phyloP scores from a whole-genome alignment of 108 stramenopile species.

The Aurantiochytrium sp. region DNA sequence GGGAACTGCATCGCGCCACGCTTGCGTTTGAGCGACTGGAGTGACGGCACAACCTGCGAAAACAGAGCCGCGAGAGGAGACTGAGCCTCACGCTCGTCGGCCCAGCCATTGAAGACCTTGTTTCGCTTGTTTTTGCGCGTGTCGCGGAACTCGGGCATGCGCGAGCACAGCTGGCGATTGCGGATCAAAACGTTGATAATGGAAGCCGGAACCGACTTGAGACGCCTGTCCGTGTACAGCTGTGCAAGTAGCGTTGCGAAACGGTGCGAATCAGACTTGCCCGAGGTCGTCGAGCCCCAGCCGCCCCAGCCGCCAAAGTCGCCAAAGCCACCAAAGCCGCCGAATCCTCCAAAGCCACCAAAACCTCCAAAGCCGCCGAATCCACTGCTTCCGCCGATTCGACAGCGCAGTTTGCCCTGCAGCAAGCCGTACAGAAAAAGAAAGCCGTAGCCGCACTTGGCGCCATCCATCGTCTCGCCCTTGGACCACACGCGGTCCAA shows the following conservation, averaged over 20 bases:
- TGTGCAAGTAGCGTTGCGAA: slow-evolving; percentile 23
- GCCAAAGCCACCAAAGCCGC: neutral
- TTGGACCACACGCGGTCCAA: slow-evolving; percentile 18
- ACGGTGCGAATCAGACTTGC: slow-evolving; percentile 26
- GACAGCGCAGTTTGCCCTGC: slow-evolving; percentile 12
- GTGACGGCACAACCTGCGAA: neutral
- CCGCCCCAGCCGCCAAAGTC: neutral
- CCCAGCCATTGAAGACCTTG: slow-evolving; percentile 26
- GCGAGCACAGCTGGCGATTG: slow-evolving; percentile 24
- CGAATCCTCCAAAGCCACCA: neutral
- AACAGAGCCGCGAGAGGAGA: slow-evolving; percentile 18
- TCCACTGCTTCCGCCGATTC: neutral
- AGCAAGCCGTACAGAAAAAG: slow-evolving; percentile 24
- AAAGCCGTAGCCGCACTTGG: slow-evolving; percentile 21
- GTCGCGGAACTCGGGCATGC: slow-evolving; percentile 30
- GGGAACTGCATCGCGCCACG: slow-evolving; percentile 29
- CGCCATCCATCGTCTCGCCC: slow-evolving; percentile 20
- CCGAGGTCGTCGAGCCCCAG: neutral
- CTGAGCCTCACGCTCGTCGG: neutral
- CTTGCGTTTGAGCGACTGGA: slow-evolving; percentile 18
- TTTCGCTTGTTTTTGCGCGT: neutral
- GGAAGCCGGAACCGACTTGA: slow-evolving; percentile 28
- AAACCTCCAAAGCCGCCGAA: neutral
- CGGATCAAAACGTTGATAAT: slow-evolving; percentile 26
- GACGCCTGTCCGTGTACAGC: slow-evolving; percentile 22